Base-by-base conservation (phyloP, 2,329 filamentous ascomycete genomes). In the Amylocarpus encephaloides region DNA sequence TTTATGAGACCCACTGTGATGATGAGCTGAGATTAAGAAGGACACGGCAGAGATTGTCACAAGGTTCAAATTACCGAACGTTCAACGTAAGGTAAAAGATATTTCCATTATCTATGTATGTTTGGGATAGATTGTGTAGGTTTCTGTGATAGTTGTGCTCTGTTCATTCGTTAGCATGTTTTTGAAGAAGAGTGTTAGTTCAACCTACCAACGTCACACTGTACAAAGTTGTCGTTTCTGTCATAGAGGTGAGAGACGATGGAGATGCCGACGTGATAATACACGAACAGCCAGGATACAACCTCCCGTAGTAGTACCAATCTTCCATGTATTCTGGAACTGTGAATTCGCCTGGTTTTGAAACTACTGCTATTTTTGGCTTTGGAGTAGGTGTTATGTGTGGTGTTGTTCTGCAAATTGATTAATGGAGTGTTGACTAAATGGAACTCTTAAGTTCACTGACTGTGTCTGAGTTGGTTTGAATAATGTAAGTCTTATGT, bases 291-390 rank as follows among this genome's bases (percentile, higher is more conserved):
- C 49, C 52, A 1, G 49, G 49, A 34, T 52, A 46, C 6, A 55
- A 11, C 7, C 49, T 22, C 2, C 52, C 52, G 34, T 55, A 55
- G 29, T 29, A 55, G 38, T 55, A 55, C 52, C 52, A 55, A 4
- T 30, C 43, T 16, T 48, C 46, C 19, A 55, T 34, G 32, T 52
- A 55, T 9, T 54, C 43, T 1, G 52, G 52, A 1, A 54, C 52
- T 5, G 52, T 54, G 34, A 49, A 54, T 22, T 47, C 47, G 9
- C 41, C 32, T n/a, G 34, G 45, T 7, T 46, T 18, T n/a, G 36
- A n/a, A 2, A 47, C 12, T 13, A 19, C 45, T 45, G 33, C 41
- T 16, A n/a, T 33, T 9, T 9, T 10, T 34, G 32, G 26, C 18
- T 45, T 35, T 13, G 48, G 48, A 6, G 22, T 29, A 6, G 35